Evolutionary conservation across 768 basidiomycete species (phyloP).

Genomic region (Neoboletus magnificus): DNA sequence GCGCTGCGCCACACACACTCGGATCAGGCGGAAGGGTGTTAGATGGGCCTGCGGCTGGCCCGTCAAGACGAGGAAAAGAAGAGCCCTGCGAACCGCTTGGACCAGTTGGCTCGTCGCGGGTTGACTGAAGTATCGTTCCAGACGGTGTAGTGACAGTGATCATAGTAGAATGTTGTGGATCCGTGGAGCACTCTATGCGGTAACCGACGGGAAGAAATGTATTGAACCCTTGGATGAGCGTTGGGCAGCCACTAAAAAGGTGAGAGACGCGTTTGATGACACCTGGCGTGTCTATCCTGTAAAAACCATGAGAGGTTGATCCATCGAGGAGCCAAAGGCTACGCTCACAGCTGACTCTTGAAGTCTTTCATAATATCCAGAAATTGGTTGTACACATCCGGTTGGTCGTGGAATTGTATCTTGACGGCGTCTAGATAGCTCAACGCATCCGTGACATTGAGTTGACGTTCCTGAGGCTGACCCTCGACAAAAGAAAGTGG

Average conservation of each 20-base stretch:
- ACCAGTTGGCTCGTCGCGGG: conserved; percentile 40
- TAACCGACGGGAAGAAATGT: conserved; percentile 95
- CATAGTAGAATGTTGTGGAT: conserved; percentile 57
- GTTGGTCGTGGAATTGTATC: conserved; percentile 52
- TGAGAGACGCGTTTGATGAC: conserved; percentile 94
- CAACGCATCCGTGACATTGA: conserved; percentile 62
- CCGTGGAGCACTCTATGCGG: conserved; percentile 77
- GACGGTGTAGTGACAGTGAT: conserved; percentile 79
- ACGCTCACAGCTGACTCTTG: conserved; percentile 56
- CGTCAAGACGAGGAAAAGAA: conserved; percentile 24
- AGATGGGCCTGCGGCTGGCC: conserved; percentile 5
- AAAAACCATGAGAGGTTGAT: neutral
- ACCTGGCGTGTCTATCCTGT: conserved; percentile 94
- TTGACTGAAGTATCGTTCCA: conserved; percentile 60
- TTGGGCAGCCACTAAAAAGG: conserved; percentile 86
- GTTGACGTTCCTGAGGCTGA: conserved; percentile 38
- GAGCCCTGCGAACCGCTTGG: conserved; percentile 40
- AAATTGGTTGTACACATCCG: conserved; percentile 62
- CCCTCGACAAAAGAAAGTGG: conserved; percentile 24
- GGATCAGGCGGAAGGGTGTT: conserved; percentile 18
- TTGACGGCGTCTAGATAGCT: conserved; percentile 66
- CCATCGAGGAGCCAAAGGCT: neutral
- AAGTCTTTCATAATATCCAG: conserved; percentile 76
- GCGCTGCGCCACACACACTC: conserved; percentile 27
- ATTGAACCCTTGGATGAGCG: conserved; percentile 96